Evolutionary conservation across 768 basidiomycete genomes (phyloP).

Genomic region (Sarcodon sp.): DNA sequence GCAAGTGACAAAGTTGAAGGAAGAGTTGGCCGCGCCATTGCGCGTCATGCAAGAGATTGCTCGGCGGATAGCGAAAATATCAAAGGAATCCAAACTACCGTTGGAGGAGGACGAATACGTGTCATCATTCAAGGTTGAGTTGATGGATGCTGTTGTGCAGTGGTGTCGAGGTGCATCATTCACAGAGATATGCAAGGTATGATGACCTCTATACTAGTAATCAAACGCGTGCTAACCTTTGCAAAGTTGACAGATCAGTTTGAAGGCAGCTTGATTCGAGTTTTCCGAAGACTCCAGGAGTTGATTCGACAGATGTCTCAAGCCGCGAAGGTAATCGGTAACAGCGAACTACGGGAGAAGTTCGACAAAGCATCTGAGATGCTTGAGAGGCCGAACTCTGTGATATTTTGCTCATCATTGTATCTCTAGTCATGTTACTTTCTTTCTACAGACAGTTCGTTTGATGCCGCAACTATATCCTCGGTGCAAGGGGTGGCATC

Average conservation of each 20-base stretch:
- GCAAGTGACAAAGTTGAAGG: slow-evolving; percentile 73
- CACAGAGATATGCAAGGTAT: slow-evolving; percentile 89
- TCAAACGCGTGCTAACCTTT: slow-evolving; percentile 1
- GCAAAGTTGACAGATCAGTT: slow-evolving; percentile 89
- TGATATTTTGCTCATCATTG: slow-evolving; percentile 82
- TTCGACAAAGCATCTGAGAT: slow-evolving; percentile 87
- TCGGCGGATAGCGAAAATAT: slow-evolving; percentile 91
- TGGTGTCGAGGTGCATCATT: slow-evolving; percentile 99
- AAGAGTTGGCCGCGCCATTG: slow-evolving; percentile 87
- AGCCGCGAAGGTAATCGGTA: slow-evolving; percentile 94
- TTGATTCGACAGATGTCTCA: slow-evolving; percentile 92
- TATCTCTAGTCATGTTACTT: slow-evolving; percentile 37
- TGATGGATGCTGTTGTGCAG: slow-evolving; percentile 95
- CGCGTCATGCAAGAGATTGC: slow-evolving; percentile 95
- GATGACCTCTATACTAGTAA: slow-evolving; percentile 6
- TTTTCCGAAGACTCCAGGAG: slow-evolving; percentile 90
- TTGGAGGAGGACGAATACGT: slow-evolving; percentile 94
- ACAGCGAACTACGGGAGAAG: slow-evolving; percentile 84
- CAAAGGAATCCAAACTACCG: slow-evolving; percentile 83
- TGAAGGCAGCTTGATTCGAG: slow-evolving; percentile 92
- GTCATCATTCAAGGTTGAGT: slow-evolving; percentile 91
- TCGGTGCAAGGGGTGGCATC: too few species aligned
- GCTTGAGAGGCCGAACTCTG: slow-evolving; percentile 89
- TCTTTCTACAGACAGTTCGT: not conserved
- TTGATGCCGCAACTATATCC: too few species aligned